Evolutionary conservation across 768 basidiomycete genomes (phyloP).

Genomic region (Tricholoma furcatifolium): DNA sequence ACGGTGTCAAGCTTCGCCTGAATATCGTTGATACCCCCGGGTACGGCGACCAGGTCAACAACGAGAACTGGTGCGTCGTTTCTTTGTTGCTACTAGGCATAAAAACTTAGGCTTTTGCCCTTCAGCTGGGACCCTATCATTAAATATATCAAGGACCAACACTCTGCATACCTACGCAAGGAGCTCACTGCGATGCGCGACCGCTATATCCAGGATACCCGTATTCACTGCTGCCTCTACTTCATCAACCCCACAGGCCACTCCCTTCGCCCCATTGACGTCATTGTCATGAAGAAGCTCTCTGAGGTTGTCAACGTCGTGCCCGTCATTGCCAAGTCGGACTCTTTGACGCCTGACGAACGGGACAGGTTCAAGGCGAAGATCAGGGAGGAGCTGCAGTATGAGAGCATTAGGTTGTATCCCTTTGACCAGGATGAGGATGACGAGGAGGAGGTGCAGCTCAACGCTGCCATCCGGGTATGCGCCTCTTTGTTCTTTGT

Average conservation of each 20-base stretch:
- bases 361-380: constrained; percentile 90
- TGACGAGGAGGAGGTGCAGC: constrained; percentile 87
- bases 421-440: constrained; percentile 97
- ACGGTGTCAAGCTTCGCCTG: constrained; percentile 89
- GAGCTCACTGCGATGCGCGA: constrained; percentile 99
- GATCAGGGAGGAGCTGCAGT: constrained; percentile 91
- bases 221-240: constrained; percentile 97
- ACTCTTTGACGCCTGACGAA: constrained; percentile 92
- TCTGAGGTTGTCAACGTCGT: constrained; percentile 99
- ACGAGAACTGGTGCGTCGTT: constrained; percentile 85
- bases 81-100: constrained; percentile 3
- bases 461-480: constrained; percentile 90
- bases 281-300: constrained; percentile 98
- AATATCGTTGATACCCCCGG: constrained; percentile 99
- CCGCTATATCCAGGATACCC: constrained; percentile 96
- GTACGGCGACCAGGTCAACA: constrained; percentile 98
- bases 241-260: constrained; percentile 99
- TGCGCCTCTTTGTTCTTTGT: constrained; percentile 19
- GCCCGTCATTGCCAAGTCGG: constrained; percentile 98
- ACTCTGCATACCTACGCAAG: constrained; percentile 97
- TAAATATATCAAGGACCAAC: constrained; percentile 99
- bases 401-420: constrained; percentile 92
- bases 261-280: constrained; percentile 92
- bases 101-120: constrained; percentile 4
- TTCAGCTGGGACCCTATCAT: constrained; percentile 98